phyloP scores from a whole-genome alignment of 495 filamentous ascomycete genomes.

The Penicillium tannophilum region DNA sequence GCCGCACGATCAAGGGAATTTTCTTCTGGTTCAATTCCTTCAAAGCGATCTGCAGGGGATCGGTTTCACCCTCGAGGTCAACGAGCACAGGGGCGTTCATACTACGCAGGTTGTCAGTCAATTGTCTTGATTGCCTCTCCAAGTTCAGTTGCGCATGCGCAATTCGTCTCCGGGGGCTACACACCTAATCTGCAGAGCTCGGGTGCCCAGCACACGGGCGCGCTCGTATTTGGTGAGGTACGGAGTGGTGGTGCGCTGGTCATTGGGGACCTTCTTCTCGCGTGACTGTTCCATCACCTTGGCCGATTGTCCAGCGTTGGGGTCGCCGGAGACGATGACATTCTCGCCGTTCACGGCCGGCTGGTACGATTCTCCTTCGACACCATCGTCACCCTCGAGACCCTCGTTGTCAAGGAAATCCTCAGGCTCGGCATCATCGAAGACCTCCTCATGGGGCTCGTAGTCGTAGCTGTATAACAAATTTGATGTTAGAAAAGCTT shows the following conservation, averaged over 20 bases:
- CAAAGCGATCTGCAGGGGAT: conserved; percentile 94
- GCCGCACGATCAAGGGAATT: conserved; percentile 90
- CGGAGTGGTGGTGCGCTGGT: conserved; percentile 87
- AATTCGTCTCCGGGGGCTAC: conserved; percentile 24
- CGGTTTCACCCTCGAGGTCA: conserved; percentile 95
- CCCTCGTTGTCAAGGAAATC: conserved; percentile 53
- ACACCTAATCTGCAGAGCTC: conserved; percentile 94
- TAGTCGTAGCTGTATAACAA: conserved; percentile 49
- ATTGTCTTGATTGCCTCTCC: neutral
- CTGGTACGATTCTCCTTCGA: conserved; percentile 55
- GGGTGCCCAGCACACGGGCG: conserved; percentile 87
- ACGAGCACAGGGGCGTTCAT: conserved; percentile 98
- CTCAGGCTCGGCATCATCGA: conserved; percentile 67
- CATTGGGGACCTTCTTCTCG: conserved; percentile 87
- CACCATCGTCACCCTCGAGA: conserved; percentile 40
- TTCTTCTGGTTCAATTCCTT: conserved; percentile 98
- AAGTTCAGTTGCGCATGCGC: neutral
- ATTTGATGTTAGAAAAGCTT: conserved; percentile 16
- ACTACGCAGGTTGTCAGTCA: conserved; percentile 47
- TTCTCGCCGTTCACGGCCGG: conserved; percentile 53
- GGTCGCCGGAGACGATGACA: conserved; percentile 74
- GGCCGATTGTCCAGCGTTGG: conserved; percentile 60
- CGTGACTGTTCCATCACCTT: conserved; percentile 64
- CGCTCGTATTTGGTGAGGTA: conserved; percentile 99
- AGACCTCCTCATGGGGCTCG: conserved; percentile 59